Conservation (phyloP, 352 stramenopile species). For the Pythium utonaiense region DNA sequence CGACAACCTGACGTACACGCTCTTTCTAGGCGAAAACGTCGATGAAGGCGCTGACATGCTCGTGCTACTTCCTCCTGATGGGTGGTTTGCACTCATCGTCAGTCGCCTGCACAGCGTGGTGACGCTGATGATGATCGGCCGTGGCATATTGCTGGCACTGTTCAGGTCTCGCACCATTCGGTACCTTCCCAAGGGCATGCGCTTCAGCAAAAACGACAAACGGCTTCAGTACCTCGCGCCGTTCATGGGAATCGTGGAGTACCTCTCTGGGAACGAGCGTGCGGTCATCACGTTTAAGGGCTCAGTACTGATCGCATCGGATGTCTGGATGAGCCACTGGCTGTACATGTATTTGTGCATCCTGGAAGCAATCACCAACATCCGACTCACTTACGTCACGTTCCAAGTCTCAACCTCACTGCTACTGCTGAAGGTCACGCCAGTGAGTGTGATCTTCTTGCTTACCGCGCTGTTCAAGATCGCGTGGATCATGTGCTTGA, state of each 20-base stretch:
- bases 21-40: slow-evolving; percentile 38
- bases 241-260: slow-evolving; percentile 35
- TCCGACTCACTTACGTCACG: slow-evolving; percentile 44
- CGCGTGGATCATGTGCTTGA: slow-evolving; percentile 56
- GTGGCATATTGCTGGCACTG: slow-evolving; percentile 41
- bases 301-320: slow-evolving; percentile 44
- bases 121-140: slow-evolving; percentile 35
- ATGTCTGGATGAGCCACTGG: slow-evolving; percentile 67
- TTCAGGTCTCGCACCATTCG: slow-evolving; percentile 30
- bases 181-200: slow-evolving; percentile 38
- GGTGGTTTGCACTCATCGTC: slow-evolving; percentile 35
- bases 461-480: slow-evolving; percentile 39
- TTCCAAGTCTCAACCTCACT: slow-evolving; percentile 46
- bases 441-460: slow-evolving; percentile 55
- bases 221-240: slow-evolving; percentile 39
- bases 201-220: slow-evolving; percentile 26
- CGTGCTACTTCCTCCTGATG: slow-evolving; percentile 32
- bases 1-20: slow-evolving; percentile 29
- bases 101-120: slow-evolving; percentile 37
- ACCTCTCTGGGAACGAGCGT: slow-evolving; percentile 29
- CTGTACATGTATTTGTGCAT: slow-evolving; percentile 55
- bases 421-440: slow-evolving; percentile 36
- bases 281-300: slow-evolving; percentile 52
- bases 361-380: slow-evolving; percentile 37
- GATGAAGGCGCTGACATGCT: slow-evolving; percentile 39